Percentiles rank a stretch among this genome's conserved stretches.
Conservation (phyloP, 2,329 filamentous ascomycete species). For the Fusarium cicatricum region DNA sequence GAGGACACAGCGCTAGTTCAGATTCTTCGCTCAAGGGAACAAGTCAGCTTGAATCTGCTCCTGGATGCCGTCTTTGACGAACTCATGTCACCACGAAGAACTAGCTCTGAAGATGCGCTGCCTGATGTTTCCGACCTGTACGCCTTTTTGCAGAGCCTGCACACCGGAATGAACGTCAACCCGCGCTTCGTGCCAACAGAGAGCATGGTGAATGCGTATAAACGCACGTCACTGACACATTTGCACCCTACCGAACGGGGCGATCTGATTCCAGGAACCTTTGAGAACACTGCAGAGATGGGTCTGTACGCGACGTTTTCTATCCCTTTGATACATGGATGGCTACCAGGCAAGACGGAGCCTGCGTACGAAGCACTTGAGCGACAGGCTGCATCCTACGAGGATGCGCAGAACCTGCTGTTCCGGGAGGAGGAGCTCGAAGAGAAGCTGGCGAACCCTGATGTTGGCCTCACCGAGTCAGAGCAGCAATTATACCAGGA, state of each 20-base stretch:
- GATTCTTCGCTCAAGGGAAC: conserved; percentile 80
- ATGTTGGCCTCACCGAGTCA: conserved; percentile 66
- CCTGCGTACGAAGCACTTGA: conserved; percentile 74
- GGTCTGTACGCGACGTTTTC: conserved; percentile 89
- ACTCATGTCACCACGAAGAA: conserved; percentile 79
- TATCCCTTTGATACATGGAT: conserved; percentile 90
- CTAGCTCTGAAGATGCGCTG: conserved; percentile 68
- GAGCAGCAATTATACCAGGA: conserved; percentile 87
- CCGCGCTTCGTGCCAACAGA: conserved; percentile 78
- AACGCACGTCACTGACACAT: conserved; percentile 62
- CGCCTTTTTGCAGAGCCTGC: conserved; percentile 83
- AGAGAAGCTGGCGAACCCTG: conserved; percentile 65
- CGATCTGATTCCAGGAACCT: conserved; percentile 70
- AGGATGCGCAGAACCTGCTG: conserved; percentile 88
- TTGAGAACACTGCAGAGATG: conserved; percentile 89
- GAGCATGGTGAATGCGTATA: conserved; percentile 56
- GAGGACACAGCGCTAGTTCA: conserved; percentile 77
- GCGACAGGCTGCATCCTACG: conserved; percentile 82
- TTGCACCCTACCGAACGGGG: conserved; percentile 60
- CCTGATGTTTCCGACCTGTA: conserved; percentile 92
- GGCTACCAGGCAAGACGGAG: conserved; percentile 77
- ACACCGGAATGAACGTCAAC: conserved; percentile 99
- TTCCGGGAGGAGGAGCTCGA: conserved; percentile 92
- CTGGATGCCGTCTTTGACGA: conserved; percentile 94
- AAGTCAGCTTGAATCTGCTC: conserved; percentile 84